Evolutionary conservation across 306 rosid genomes (phyloP).

Genomic region (Albizia julibrissin): DNA sequence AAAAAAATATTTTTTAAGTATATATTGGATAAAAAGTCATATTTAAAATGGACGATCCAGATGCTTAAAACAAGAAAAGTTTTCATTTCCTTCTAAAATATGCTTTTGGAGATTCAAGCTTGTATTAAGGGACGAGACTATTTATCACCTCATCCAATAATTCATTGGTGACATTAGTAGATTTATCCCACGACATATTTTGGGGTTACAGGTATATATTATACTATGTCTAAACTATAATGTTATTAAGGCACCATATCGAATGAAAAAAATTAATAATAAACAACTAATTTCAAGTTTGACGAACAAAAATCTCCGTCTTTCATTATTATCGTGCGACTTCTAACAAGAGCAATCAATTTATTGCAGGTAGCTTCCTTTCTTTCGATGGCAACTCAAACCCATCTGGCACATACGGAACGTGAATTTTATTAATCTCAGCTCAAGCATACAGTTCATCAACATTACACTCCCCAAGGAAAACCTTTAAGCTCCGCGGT

Average conservation of each 20-base stretch:
- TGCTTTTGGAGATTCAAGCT: too few relatives aligned
- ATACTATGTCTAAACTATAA: neutral
- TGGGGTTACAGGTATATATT: neutral
- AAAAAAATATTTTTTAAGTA: too few relatives aligned
- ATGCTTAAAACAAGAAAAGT: too few relatives aligned
- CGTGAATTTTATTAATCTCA: neutral
- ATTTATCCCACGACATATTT: neutral
- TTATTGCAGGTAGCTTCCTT: slow-evolving; percentile 36
- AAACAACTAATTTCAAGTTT: slow-evolving; percentile 1
- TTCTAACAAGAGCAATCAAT: slow-evolving; percentile 30
- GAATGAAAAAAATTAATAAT: neutral
- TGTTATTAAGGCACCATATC: neutral
- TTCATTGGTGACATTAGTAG: too few relatives aligned
- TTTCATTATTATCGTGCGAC: slow-evolving; percentile 27
- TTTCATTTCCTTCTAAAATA: too few relatives aligned
- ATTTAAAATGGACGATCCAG: too few relatives aligned
- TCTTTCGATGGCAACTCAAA: slow-evolving; percentile 21
- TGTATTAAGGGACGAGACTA: too few relatives aligned
- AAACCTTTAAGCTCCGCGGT: slow-evolving; percentile 84
- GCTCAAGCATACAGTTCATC: slow-evolving; percentile 62
- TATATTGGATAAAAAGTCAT: too few relatives aligned
- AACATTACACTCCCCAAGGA: slow-evolving; percentile 71
- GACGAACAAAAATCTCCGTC: slow-evolving; percentile 26
- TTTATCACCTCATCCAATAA: too few relatives aligned
- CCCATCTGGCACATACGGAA: neutral